Evolutionary conservation across 257 asterid genomes (phyloP).

Genomic region (Fraxinus quadrangulata): DNA sequence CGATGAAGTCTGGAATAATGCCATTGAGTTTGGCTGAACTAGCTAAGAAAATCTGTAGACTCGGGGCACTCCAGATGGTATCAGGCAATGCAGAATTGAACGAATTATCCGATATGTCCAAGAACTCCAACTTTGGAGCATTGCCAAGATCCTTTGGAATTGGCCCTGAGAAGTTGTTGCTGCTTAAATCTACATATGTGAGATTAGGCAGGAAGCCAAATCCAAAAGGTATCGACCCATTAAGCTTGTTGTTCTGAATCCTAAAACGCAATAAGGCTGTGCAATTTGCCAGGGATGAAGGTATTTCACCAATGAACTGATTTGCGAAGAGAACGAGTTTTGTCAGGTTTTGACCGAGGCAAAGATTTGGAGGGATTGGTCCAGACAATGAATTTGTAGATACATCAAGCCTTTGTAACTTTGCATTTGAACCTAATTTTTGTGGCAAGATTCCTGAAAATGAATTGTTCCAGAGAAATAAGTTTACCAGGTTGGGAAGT

Average conservation of each 20-base stretch:
- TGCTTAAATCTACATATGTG: conserved; percentile 42
- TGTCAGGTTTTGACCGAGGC: conserved; percentile 35
- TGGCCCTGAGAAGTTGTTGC: conserved; percentile 47
- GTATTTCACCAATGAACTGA: conserved; percentile 46
- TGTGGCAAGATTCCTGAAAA: conserved; percentile 42
- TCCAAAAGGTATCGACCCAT: conserved; percentile 48
- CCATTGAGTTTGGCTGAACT: conserved; percentile 30
- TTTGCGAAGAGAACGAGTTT: conserved; percentile 51
- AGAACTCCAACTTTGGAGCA: neutral
- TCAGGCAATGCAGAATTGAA: conserved; percentile 35
- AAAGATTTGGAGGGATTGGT: conserved; percentile 41
- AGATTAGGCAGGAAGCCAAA: conserved; percentile 42
- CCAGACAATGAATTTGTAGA: conserved; percentile 53
- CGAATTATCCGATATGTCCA: neutral
- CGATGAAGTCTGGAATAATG: neutral
- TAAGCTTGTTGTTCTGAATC: conserved; percentile 42
- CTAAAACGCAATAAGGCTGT: conserved; percentile 42
- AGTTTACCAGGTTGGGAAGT: conserved; percentile 30
- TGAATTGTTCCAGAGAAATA: conserved; percentile 49
- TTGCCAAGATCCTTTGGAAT: conserved; percentile 46
- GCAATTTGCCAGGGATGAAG: conserved; percentile 37
- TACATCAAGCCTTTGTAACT: conserved; percentile 48
- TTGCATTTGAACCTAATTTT: conserved; percentile 44
- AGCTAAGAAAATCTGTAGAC: conserved; percentile 42
- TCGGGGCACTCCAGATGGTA: conserved; percentile 43